Evolutionary conservation across 2,329 filamentous ascomycete species (phyloP).

Genomic region (Daldinia sp.): DNA sequence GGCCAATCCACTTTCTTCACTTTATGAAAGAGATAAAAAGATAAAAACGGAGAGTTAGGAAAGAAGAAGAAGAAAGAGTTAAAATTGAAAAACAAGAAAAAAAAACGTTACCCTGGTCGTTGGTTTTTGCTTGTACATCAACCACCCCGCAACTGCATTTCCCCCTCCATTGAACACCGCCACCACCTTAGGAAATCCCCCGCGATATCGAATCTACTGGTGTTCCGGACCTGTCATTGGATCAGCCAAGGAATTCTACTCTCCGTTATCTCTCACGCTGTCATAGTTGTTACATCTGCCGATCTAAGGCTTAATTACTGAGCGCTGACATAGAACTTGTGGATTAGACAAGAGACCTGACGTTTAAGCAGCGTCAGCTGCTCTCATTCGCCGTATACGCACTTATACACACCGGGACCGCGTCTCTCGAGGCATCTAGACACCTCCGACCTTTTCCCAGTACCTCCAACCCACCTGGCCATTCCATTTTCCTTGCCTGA

Average conservation of each 20-base stretch:
- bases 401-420: constrained; percentile 28
- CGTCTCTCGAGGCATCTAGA: constrained; percentile 37
- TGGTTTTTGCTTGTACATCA: constrained; percentile 39
- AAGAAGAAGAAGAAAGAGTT: constrained; percentile 24
- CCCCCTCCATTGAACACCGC: constrained; percentile 19
- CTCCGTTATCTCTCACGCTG: constrained; percentile 24
- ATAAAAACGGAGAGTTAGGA: constrained; percentile 20
- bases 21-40: background rate
- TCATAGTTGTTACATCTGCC: constrained; percentile 31
- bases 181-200: constrained; percentile 26
- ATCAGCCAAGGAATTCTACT: constrained; percentile 26
- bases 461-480: constrained; percentile 27
- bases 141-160: constrained; percentile 46
- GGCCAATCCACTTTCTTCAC: constrained; percentile 30
- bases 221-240: constrained; percentile 33
- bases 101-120: constrained; percentile 27
- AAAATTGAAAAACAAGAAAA: constrained; percentile 10
- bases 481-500: constrained; percentile 66
- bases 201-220: constrained; percentile 17
- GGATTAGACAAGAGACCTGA: constrained; percentile 37
- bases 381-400: constrained; percentile 36
- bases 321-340: constrained; percentile 39
- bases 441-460: constrained; percentile 38
- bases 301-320: constrained; percentile 23
- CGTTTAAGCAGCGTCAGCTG: constrained; percentile 49